phyloP scores from a whole-genome alignment of 805 yeast species.

The Teunomyces panamensis region DNA sequence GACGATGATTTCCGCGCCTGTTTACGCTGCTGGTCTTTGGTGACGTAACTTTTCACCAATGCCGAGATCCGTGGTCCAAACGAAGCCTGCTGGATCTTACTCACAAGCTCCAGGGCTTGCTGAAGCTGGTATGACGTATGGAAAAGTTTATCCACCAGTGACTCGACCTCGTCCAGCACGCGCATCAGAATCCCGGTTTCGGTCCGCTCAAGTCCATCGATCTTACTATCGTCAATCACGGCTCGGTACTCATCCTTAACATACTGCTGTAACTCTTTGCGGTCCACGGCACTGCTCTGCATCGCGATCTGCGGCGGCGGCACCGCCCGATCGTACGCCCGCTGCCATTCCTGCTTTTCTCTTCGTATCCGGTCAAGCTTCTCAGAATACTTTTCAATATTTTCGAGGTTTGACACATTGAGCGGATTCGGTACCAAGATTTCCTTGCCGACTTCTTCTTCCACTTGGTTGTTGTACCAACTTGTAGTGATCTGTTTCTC shows the following conservation, averaged over 20 bases:
- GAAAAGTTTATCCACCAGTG: constrained; percentile 38
- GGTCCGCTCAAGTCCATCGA: constrained; percentile 6
- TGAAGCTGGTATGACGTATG: constrained; percentile 27
- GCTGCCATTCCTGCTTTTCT: constrained; percentile 50
- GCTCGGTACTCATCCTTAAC: constrained; percentile 10
- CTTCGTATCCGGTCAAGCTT: constrained; percentile 42
- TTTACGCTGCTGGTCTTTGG: constrained; percentile 14
- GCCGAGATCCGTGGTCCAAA: constrained; percentile 19
- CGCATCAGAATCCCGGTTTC: not conserved
- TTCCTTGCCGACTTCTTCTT: constrained; percentile 22
- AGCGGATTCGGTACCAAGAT: constrained; percentile 56
- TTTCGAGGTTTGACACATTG: constrained; percentile 50
- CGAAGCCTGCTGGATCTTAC: constrained; percentile 13
- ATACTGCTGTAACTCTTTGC: not conserved
- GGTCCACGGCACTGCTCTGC: constrained; percentile 10
- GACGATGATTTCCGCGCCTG: not conserved
- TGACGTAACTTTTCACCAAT: constrained; percentile 19
- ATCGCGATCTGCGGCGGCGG: not conserved
- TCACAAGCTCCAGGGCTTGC: constrained; percentile 22
- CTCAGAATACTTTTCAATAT: constrained; percentile 43
- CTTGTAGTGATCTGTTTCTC: constrained; percentile 61
- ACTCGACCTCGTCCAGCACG: constrained; percentile 19
- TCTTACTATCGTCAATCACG: constrained; percentile 13
- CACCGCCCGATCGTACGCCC: constrained; percentile 17
- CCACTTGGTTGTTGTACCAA: constrained; percentile 54